A percentile compares a stretch with the other conserved stretches of the same genome.
Evolutionary conservation across 202 grass and related monocot genomes (phyloP).

Genomic region (Brachypodium distachyon): DNA sequence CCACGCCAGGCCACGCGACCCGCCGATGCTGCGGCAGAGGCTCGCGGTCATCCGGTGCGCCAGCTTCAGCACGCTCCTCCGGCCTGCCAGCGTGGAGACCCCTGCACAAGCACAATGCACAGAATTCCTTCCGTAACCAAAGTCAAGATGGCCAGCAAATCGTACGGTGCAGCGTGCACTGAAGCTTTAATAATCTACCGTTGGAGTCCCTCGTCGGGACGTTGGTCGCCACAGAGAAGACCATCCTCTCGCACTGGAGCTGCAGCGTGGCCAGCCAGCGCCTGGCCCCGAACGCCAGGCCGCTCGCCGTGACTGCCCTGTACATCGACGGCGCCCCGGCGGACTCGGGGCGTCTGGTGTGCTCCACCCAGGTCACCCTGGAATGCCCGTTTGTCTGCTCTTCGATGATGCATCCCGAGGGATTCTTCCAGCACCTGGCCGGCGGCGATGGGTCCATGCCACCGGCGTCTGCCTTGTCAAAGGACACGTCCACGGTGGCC

Average conservation of each 20-base stretch:
- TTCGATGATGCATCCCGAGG: conserved; percentile 68
- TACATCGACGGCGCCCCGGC: conserved; percentile 39
- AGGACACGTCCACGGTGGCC: conserved; percentile 53
- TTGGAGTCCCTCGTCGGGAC: conserved; percentile 54
- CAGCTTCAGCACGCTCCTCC: conserved; percentile 77
- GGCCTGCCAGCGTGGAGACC: conserved; percentile 58
- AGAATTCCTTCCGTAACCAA: background rate
- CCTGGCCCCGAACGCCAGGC: conserved; percentile 66
- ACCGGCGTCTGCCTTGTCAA: conserved; percentile 25
- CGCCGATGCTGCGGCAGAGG: conserved; percentile 42
- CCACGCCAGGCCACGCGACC: conserved; percentile 37
- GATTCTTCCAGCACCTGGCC: conserved; percentile 32
- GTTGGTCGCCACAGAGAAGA: conserved; percentile 84
- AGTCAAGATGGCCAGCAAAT: background rate
- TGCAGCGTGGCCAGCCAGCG: conserved; percentile 67
- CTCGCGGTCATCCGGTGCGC: conserved; percentile 59
- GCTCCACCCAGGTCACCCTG: conserved; percentile 72
- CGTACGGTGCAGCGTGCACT: too few species aligned
- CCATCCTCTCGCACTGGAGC: conserved; percentile 65
- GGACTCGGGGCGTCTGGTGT: conserved; percentile 38
- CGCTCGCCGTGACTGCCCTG: conserved; percentile 29
- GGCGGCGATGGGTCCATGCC: conserved; percentile 19
- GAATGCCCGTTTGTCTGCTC: conserved; percentile 58
- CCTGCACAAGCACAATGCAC: conserved; percentile 21
- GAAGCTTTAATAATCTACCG: conserved; percentile 16